Conservation (phyloP, 805 yeast species). For the Komagataella mondaviorum region DNA sequence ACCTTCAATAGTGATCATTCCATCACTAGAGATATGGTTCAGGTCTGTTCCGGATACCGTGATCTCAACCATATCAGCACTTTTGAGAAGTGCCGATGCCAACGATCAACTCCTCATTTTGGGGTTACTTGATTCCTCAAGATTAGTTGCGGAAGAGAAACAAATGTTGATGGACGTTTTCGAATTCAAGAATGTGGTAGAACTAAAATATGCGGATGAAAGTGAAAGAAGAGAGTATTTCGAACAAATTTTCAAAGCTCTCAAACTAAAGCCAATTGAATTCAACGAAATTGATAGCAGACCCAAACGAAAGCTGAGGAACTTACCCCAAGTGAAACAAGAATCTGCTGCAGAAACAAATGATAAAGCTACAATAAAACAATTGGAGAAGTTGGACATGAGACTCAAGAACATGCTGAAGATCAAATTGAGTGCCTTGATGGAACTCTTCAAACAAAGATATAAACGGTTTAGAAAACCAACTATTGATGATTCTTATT, state of each 20-base stretch:
- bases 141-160: conserved; percentile 20
- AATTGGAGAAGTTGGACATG: conserved; percentile 55
- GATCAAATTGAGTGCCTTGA: conserved; percentile 71
- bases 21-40: conserved; percentile 70
- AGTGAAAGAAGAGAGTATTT: conserved; percentile 47
- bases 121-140: conserved; percentile 45
- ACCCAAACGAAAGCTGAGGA: conserved; percentile 32
- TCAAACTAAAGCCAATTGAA: conserved; percentile 56
- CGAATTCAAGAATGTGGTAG: conserved; percentile 37
- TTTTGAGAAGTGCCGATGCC: conserved; percentile 54
- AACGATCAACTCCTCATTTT: conserved; percentile 63
- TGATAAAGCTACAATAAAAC: conserved; percentile 21
- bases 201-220: conserved; percentile 24
- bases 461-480: conserved; percentile 90
- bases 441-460: conserved; percentile 80
- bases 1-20: conserved; percentile 76
- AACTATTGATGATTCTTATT: conserved; percentile 59
- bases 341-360: conserved; percentile 1
- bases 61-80: conserved; percentile 54
- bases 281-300: conserved; percentile 52
- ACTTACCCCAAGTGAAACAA: conserved; percentile 17
- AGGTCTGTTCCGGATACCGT: conserved; percentile 56
- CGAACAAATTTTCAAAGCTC: conserved; percentile 31
- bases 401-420: conserved; percentile 75
- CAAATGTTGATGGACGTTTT: conserved; percentile 41